Evolutionary conservation across 768 basidiomycete genomes (phyloP).

Genomic region (Asterophora parasitica): DNA sequence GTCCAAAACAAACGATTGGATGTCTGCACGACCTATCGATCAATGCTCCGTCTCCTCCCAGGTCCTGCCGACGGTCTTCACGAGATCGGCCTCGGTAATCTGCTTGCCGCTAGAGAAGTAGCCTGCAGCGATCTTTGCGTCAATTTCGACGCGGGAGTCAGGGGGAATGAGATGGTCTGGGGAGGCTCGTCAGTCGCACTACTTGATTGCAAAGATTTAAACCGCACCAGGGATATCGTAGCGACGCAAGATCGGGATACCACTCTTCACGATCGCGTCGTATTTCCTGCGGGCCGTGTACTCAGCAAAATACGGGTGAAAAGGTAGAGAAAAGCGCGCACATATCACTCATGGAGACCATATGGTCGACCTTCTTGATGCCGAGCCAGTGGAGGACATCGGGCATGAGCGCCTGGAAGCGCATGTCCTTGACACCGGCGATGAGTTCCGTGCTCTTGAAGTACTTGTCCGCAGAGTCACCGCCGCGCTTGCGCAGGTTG

Average conservation of each 20-base stretch:
- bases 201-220: too few relatives aligned
- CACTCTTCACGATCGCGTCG: conserved; percentile 86
- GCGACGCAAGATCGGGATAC: conserved; percentile 74
- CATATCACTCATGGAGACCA: conserved; percentile 93
- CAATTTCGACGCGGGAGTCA: conserved; percentile 89
- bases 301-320: background rate
- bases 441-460: conserved; percentile 92
- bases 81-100: conserved; percentile 71
- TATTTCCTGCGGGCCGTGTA: conserved; percentile 61
- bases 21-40: conserved; percentile 1
- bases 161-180: conserved; percentile 83
- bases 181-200: too few relatives aligned
- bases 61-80: conserved; percentile 81
- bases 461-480: conserved; percentile 90
- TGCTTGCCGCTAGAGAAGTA: conserved; percentile 84
- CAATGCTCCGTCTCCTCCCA: conserved; percentile 91
- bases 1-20: too few relatives aligned
- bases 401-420: conserved; percentile 94
- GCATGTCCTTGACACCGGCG: conserved; percentile 93
- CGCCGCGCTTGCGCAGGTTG: conserved; percentile 92
- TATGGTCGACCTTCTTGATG: conserved; percentile 80
- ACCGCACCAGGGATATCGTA: conserved; percentile 81
- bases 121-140: conserved; percentile 93
- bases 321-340: conserved; percentile 22
- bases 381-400: conserved; percentile 96